A percentile compares a stretch with the other conserved stretches of the same genome.
Evolutionary conservation across 352 stramenopile genomes (phyloP).

Genomic region (Phytophthora pluvialis): DNA sequence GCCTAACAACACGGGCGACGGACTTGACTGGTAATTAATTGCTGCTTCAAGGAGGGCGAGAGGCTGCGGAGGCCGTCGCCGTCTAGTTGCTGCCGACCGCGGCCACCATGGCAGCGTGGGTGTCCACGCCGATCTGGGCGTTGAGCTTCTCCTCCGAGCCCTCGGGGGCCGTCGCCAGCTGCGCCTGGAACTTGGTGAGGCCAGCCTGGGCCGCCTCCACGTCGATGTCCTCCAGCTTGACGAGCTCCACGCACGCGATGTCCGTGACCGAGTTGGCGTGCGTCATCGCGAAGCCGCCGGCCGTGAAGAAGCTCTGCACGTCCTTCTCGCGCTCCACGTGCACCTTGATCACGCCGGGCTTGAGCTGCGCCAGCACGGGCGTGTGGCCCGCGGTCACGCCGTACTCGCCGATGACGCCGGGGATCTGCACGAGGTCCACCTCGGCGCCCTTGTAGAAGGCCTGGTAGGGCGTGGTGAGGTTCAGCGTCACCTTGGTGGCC

Average conservation of each 20-base stretch:
- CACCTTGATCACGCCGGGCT: constrained; percentile 94
- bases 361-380: constrained; percentile 97
- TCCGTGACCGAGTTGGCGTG: constrained; percentile 97
- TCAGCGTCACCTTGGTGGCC: constrained; percentile 86
- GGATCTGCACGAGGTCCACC: constrained; percentile 95
- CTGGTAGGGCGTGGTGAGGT: constrained; percentile 85
- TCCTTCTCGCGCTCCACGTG: constrained; percentile 86
- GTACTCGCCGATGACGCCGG: constrained; percentile 96
- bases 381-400: constrained; percentile 97
- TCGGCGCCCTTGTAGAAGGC: constrained; percentile 81
- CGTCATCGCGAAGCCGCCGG: constrained; percentile 96
- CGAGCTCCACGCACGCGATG: constrained; percentile 96
- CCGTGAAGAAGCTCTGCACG: constrained; percentile 98
- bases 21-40: constrained; percentile 45
- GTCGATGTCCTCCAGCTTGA: constrained; percentile 98
- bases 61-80: constrained; percentile 4
- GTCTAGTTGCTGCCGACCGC: constrained; percentile 83
- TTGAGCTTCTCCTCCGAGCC: constrained; percentile 92
- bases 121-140: constrained; percentile 96
- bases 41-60: constrained; percentile 13
- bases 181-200: constrained; percentile 92
- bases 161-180: constrained; percentile 77
- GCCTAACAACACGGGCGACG: constrained; percentile 27
- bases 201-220: constrained; percentile 83
- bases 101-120: constrained; percentile 92